Evolutionary conservation across 1,139 yeast genomes (phyloP).

Genomic region (Taphrina flavorubra): DNA sequence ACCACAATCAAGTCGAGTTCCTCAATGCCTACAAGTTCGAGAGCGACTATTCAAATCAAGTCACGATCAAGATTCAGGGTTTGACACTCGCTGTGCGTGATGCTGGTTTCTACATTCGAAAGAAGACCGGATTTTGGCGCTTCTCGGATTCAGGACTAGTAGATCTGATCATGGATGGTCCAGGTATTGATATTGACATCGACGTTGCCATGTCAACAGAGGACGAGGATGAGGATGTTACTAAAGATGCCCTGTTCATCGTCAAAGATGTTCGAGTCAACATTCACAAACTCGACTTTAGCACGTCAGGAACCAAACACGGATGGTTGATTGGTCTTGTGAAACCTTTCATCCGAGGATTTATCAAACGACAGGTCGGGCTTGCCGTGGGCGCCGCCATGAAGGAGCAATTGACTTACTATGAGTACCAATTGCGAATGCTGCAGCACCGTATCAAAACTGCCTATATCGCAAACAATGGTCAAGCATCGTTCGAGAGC

Average conservation of each 20-base stretch:
- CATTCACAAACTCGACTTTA: constrained; percentile 38
- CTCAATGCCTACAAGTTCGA: constrained; percentile 40
- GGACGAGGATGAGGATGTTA: constrained; percentile 37
- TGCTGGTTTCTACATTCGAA: constrained; percentile 39
- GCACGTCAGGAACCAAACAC: constrained; percentile 35
- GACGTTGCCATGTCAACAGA: constrained; percentile 36
- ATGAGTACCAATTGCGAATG: constrained; percentile 35
- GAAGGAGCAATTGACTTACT: constrained; percentile 30
- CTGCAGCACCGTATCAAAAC: constrained; percentile 40
- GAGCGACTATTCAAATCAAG: constrained; percentile 29
- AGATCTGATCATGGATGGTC: constrained; percentile 41
- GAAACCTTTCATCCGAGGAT: constrained; percentile 37
- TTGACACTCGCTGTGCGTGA: constrained; percentile 36
- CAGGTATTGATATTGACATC: constrained; percentile 37
- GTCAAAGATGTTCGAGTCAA: constrained; percentile 39
- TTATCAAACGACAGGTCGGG: constrained; percentile 38
- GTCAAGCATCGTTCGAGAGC: constrained; percentile 39
- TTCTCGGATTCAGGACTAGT: constrained; percentile 40
- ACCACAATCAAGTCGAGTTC: constrained; percentile 33
- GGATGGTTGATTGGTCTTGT: constrained; percentile 37
- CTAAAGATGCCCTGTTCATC: constrained; percentile 33
- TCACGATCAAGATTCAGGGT: constrained; percentile 30
- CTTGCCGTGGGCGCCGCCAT: constrained; percentile 32
- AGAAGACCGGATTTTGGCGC: constrained; percentile 41
- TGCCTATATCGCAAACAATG: constrained; percentile 40